phyloP scores from a whole-genome alignment of 345 rosid species.

The Eucalyptus leucophloia region DNA sequence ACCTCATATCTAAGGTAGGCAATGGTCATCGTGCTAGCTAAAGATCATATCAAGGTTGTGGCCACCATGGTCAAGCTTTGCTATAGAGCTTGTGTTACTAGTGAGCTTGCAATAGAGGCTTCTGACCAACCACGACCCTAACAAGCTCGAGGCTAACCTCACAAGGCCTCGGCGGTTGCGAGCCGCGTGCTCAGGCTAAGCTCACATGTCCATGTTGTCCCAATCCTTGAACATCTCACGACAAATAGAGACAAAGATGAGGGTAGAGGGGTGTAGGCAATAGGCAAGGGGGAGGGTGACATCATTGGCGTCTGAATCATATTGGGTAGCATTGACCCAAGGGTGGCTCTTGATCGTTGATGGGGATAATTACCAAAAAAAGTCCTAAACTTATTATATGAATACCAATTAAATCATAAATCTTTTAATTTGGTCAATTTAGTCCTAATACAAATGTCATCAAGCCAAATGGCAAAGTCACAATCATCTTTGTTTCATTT shows the following conservation, averaged over 20 bases:
- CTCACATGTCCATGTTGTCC: not conserved
- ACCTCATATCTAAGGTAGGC: not conserved
- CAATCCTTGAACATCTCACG: not conserved
- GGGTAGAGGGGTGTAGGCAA: not conserved
- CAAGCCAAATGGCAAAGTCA: not conserved
- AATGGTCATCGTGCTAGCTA: not conserved
- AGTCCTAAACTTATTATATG: not conserved
- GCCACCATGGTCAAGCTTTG: not conserved
- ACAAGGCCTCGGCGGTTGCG: fast-evolving
- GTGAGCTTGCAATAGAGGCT: not conserved
- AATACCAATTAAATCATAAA: not conserved
- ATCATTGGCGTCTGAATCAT: not conserved
- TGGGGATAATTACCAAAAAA: not conserved
- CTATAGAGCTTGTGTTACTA: not conserved
- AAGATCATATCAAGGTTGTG: not conserved
- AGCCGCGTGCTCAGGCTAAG: not conserved
- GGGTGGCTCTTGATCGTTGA: not conserved
- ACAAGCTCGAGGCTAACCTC: not conserved
- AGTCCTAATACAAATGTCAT: not conserved
- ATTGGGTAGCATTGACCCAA: not conserved
- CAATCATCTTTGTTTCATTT: not conserved
- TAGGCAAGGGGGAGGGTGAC: not conserved
- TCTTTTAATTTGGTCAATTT: not conserved
- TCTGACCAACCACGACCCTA: not conserved
- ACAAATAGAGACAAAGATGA: not conserved